Base-by-base conservation (phyloP, 768 basidiomycete species). In the Trichaptum fuscoviolaceum region DNA sequence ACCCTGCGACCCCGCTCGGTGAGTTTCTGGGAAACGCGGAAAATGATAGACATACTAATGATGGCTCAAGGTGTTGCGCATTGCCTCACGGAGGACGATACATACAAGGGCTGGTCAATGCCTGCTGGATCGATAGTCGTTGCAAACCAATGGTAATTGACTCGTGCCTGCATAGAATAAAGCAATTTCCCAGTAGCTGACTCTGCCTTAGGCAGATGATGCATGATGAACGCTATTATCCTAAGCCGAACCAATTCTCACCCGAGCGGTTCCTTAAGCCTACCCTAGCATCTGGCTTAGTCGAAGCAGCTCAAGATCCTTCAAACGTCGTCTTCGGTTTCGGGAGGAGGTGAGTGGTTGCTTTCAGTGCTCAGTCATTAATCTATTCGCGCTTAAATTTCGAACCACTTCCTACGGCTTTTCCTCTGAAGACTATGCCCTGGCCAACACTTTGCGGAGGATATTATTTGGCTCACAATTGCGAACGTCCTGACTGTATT, bases 71-170 rank as follows among this genome's bases (percentile, higher is more conserved):
- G 59, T 20, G 25, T 61, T 61, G 81, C 87, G 12, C 88, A 88
- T 71, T 80, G 85, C 15, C 82, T 78, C 10, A 82, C 76, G 23
- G 79, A 86, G 69, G 86, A 88, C 66, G 87, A 89, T 65, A 72
- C 87, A 4, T 85, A 88, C 63, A 79, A 86, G 58, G 87, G 87
- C 7, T 84, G 85, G 74, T 82, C 59, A 17, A 61, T 61, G 3
- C 59, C 59, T 17, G 59, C 59, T 2, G 75, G 79, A 36, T 75
- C 79, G 0, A 75, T 78, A 20, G 63, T 83, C 1, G 70, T 82
- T 23, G 65, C 79, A 30, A 82, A 82, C 67, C 75, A 71, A 17
- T 81, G 78, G 67, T 78, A 10, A 25, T 26, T 20, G 25, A 63
- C 8, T 10, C 24, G 15, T 34, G 6, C 42, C 7, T 27, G 20